A percentile compares a stretch with the other conserved stretches of the same genome.
These are phyloP conservation scores for Venturia effusa DNA, from an alignment of 2,329 filamentous ascomycete genomes.

Conservation along the genomic window DNA sequence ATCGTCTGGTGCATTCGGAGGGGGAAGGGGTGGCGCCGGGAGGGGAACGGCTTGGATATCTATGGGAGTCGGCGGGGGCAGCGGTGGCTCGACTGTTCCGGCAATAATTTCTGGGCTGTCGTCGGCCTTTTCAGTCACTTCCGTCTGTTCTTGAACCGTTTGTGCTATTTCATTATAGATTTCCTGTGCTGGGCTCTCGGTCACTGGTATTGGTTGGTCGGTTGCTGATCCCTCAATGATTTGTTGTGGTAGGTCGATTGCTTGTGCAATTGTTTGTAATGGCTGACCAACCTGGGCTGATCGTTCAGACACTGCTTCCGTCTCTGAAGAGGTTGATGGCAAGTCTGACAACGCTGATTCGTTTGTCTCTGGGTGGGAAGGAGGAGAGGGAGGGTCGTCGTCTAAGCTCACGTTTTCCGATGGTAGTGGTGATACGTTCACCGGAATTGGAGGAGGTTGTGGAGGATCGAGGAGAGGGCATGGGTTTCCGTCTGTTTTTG, in stretches of 20 bases:
- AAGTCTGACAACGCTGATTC: conserved; percentile 9
- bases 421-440: neutral
- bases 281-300: neutral
- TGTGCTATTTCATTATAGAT: neutral
- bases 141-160: neutral
- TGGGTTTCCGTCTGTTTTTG: conserved; percentile 1
- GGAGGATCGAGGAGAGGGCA: conserved; percentile 8
- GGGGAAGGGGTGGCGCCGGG: neutral
- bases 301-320: neutral
- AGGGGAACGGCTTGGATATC: neutral
- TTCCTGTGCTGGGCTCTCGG: neutral
- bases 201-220: too few species aligned
- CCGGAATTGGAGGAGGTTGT: neutral
- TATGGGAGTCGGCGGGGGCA: neutral
- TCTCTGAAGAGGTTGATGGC: conserved; percentile 6
- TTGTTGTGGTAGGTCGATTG: neutral
- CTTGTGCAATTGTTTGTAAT: neutral
- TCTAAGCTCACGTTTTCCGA: conserved; percentile 7
- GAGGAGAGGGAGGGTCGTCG: conserved; percentile 7
- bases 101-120: neutral
- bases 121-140: neutral
- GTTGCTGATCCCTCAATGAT: neutral
- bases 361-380: conserved; percentile 8
- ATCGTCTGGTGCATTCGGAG: neutral
- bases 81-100: too few species aligned